These are phyloP conservation scores for Halenospora varia DNA, from an alignment of 495 filamentous ascomycete species.

Conservation along the genomic window DNA sequence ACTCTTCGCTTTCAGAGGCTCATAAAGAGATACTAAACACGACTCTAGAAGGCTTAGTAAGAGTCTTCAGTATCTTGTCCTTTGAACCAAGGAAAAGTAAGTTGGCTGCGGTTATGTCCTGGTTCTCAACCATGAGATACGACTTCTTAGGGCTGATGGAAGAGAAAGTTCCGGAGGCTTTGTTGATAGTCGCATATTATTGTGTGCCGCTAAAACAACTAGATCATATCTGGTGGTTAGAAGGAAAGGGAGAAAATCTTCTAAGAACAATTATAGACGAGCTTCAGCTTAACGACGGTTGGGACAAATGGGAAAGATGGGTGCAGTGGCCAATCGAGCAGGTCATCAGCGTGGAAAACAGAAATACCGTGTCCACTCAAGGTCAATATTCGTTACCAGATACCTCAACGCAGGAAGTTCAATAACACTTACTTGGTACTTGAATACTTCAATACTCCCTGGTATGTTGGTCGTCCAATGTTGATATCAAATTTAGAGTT, in stretches of 20 bases:
- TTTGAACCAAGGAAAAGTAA: constrained; percentile 4
- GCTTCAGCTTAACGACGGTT: too few relatives aligned
- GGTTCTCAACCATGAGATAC: constrained; percentile 10
- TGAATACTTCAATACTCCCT: too few relatives aligned
- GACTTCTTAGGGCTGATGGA: constrained; percentile 13
- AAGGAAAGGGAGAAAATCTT: constrained; percentile 19
- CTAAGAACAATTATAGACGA: constrained; percentile 13
- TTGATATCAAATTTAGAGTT: background rate
- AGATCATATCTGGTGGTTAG: constrained; percentile 18
- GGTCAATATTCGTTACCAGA: too few relatives aligned
- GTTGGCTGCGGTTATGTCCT: constrained; percentile 10
- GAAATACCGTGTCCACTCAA: background rate
- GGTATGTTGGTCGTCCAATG: too few relatives aligned
- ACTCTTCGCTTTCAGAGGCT: background rate
- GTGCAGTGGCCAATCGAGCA: constrained; percentile 16
- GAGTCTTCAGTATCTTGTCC: constrained; percentile 15
- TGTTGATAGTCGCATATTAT: constrained; percentile 16
- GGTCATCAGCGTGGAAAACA: too few relatives aligned
- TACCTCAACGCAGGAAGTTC: too few relatives aligned
- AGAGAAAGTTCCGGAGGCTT: constrained; percentile 18
- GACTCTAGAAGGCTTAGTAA: background rate
- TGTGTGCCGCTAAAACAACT: constrained; percentile 14
- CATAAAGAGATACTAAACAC: constrained; percentile 1
- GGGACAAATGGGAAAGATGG: constrained; percentile 14
- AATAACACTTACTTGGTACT: too few relatives aligned